Conservation (phyloP, 2,329 filamentous ascomycete species). For the Pseudomassariella vexata region DNA sequence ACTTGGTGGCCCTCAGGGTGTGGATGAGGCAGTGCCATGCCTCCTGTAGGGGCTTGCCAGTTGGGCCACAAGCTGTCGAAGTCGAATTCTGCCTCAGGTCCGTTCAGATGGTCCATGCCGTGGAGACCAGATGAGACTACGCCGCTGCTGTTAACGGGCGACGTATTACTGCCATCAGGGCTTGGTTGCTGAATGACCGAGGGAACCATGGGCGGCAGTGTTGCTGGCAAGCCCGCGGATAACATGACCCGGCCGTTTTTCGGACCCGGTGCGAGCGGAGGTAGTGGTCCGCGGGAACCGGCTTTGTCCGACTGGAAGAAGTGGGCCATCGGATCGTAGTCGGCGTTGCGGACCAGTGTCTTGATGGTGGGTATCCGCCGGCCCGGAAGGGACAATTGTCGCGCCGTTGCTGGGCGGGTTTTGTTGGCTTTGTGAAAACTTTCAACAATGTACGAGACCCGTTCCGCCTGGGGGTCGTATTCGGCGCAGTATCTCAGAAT, state of each 20-base stretch:
- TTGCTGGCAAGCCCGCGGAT: conserved; percentile 7
- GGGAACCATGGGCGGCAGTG: conserved; percentile 16
- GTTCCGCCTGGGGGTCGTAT: conserved; percentile 41
- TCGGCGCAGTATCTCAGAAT: conserved; percentile 44
- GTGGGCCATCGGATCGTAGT: conserved; percentile 20
- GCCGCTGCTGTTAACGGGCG: conserved; percentile 17
- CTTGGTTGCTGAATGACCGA: conserved; percentile 23
- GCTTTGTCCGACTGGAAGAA: conserved; percentile 18
- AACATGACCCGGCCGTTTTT: conserved; percentile 11
- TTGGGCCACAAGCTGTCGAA: conserved; percentile 30
- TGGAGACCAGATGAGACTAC: conserved; percentile 13
- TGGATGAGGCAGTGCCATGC: conserved; percentile 3
- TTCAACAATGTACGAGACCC: conserved; percentile 43
- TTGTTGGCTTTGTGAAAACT: conserved; percentile 39
- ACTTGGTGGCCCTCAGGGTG: conserved; percentile 10
- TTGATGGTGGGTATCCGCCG: conserved; percentile 20
- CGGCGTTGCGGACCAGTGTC: conserved; percentile 17
- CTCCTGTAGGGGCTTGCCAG: conserved; percentile 8
- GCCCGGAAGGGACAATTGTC: conserved; percentile 17
- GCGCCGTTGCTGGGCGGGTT: conserved; percentile 16
- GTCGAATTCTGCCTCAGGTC: conserved; percentile 27
- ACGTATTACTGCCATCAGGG: conserved; percentile 18
- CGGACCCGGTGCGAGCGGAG: conserved; percentile 8
- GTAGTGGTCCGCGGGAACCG: conserved; percentile 10
- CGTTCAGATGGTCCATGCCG: conserved; percentile 16